These are phyloP conservation scores for Flaveria linearis DNA, from an alignment of 129 eudicot species.

Conservation along the genomic window DNA sequence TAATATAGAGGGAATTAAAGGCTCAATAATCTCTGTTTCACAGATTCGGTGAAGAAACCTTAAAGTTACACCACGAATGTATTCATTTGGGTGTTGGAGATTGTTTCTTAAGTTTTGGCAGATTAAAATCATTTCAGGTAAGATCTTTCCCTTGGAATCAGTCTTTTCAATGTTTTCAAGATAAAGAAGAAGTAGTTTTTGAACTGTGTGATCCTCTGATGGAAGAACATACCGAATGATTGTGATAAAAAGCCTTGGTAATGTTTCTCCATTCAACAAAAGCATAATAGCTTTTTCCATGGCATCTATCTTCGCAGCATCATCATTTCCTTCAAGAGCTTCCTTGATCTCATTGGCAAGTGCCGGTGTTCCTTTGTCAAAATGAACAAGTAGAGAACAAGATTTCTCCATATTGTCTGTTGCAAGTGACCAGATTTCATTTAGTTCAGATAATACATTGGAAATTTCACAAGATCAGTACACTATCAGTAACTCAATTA, in stretches of 20 bases:
- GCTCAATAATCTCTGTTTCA: slow-evolving; percentile 81
- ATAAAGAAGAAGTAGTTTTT: slow-evolving; percentile 67
- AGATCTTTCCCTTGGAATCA: slow-evolving; percentile 61
- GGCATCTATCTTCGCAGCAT: slow-evolving; percentile 70
- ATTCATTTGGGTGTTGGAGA: slow-evolving; percentile 89
- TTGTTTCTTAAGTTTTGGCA: slow-evolving; percentile 88
- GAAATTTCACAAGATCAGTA: not conserved
- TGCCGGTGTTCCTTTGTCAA: slow-evolving; percentile 92
- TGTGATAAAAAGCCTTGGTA: slow-evolving; percentile 7
- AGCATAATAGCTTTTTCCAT: slow-evolving; percentile 85
- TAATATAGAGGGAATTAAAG: slow-evolving; percentile 78
- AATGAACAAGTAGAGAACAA: slow-evolving; percentile 70
- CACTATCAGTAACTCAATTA: not conserved
- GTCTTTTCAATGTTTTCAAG: slow-evolving; percentile 84
- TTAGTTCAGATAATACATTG: slow-evolving; percentile 19
- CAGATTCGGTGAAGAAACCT: slow-evolving; percentile 61
- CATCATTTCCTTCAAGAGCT: slow-evolving; percentile 72
- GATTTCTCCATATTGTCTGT: slow-evolving; percentile 75
- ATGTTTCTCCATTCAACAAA: slow-evolving; percentile 78
- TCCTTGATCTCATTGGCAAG: slow-evolving; percentile 87
- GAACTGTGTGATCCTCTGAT: slow-evolving; percentile 81
- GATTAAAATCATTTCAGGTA: slow-evolving; percentile 92
- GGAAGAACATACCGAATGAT: slow-evolving; percentile 88
- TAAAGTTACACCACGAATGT: slow-evolving; percentile 83
- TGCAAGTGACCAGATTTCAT: slow-evolving; percentile 19